Evolutionary conservation across 2,329 filamentous ascomycete genomes (phyloP).

Genomic region (Fonsecaea nubica): DNA sequence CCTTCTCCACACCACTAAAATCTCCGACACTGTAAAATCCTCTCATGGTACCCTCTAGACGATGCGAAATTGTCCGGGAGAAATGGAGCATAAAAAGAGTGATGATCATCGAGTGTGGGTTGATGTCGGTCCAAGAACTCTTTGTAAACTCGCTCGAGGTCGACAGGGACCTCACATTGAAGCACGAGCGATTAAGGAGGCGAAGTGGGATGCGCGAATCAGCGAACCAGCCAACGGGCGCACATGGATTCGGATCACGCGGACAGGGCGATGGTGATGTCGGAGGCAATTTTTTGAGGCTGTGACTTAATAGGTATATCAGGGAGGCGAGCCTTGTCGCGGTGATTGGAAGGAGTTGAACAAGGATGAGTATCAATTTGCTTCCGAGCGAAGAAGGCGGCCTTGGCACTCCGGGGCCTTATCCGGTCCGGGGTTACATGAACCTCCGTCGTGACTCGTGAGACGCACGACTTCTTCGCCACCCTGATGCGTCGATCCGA

Average conservation of each 20-base stretch:
- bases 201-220: background rate
- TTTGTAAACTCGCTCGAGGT: background rate
- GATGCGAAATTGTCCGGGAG: background rate
- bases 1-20: background rate
- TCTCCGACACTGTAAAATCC: background rate
- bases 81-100: background rate
- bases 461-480: background rate
- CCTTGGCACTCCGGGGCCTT: background rate
- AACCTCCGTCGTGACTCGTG: no score
- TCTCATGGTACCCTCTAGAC: background rate
- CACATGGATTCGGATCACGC: conserved; percentile 2
- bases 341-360: background rate
- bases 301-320: background rate
- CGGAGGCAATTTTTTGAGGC: background rate
- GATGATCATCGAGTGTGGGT: background rate
- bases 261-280: conserved; percentile 1
- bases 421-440: background rate
- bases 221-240: background rate
- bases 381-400: background rate
- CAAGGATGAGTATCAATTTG: background rate
- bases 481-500: background rate
- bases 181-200: background rate
- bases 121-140: background rate
- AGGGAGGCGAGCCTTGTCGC: background rate
- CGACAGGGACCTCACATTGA: background rate